phyloP scores from a whole-genome alignment of 2,329 filamentous ascomycete species.

The Fusarium sp. region DNA sequence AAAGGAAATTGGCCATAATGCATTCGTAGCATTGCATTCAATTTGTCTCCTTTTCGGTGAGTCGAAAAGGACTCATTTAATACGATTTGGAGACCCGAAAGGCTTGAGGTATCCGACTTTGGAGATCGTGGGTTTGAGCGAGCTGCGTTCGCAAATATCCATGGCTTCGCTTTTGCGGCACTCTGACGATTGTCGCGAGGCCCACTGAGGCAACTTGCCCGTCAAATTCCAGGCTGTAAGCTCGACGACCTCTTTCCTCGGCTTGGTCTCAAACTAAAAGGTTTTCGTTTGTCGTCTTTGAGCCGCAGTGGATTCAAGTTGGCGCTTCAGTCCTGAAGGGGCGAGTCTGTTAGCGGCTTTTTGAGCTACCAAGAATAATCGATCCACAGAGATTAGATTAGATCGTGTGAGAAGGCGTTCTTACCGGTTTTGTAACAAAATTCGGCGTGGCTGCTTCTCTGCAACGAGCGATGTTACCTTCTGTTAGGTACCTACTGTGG shows the following conservation, averaged over 20 bases:
- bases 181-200: neutral
- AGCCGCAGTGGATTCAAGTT: constrained; percentile 4
- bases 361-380: neutral
- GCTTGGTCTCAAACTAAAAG: neutral
- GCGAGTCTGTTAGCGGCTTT: neutral
- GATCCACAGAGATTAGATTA: constrained; percentile 29
- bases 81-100: neutral
- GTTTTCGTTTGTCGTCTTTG: neutral
- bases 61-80: neutral
- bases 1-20: neutral
- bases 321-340: constrained; percentile 17
- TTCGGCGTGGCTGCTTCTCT: neutral
- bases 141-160: neutral
- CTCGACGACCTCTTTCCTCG: neutral
- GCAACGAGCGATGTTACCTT: neutral
- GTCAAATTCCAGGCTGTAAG: neutral
- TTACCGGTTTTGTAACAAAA: neutral
- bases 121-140: neutral
- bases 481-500: neutral
- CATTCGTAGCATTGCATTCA: neutral
- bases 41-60: neutral
- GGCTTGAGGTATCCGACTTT: neutral
- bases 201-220: neutral
- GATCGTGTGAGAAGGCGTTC: neutral
- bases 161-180: neutral